Evolutionary conservation across 2,329 filamentous ascomycete genomes (phyloP).

Genomic region (Talaromyces sp.): DNA sequence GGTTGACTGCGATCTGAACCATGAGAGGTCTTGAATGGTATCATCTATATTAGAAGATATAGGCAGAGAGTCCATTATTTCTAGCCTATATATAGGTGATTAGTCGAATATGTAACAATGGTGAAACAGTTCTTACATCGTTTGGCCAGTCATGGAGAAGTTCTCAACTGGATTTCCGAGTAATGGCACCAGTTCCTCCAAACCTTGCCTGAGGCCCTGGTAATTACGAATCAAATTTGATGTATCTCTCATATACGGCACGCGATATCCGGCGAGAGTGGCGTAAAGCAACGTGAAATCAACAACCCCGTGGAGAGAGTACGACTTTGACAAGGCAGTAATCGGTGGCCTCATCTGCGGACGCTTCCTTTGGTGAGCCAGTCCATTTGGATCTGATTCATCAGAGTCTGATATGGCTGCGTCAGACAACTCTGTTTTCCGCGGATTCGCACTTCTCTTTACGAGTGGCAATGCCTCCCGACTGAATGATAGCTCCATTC

Average conservation of each 20-base stretch:
- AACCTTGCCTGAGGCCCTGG: constrained; percentile 17
- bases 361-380: background rate
- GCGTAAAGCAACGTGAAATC: constrained; percentile 17
- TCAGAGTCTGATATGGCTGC: background rate
- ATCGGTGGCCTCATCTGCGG: background rate
- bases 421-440: background rate
- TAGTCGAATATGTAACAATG: background rate
- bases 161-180: constrained; percentile 3
- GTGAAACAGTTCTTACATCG: constrained; percentile 21
- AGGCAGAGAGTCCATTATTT: constrained; percentile 21
- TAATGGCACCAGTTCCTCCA: constrained; percentile 16
- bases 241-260: constrained; percentile 3
- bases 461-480: constrained; percentile 16
- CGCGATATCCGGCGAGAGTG: constrained; percentile 15
- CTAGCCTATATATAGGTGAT: constrained; percentile 22
- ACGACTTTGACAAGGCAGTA: background rate
- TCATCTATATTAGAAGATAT: constrained; percentile 32
- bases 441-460: background rate
- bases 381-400: background rate
- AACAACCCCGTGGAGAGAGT: background rate
- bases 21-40: constrained; percentile 23
- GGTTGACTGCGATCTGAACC: constrained; percentile 17
- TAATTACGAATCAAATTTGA: background rate
- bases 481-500: constrained; percentile 13
- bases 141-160: constrained; percentile 16